Base-by-base conservation (phyloP, 257 asterid genomes). In the Plectranthus barbatus region DNA sequence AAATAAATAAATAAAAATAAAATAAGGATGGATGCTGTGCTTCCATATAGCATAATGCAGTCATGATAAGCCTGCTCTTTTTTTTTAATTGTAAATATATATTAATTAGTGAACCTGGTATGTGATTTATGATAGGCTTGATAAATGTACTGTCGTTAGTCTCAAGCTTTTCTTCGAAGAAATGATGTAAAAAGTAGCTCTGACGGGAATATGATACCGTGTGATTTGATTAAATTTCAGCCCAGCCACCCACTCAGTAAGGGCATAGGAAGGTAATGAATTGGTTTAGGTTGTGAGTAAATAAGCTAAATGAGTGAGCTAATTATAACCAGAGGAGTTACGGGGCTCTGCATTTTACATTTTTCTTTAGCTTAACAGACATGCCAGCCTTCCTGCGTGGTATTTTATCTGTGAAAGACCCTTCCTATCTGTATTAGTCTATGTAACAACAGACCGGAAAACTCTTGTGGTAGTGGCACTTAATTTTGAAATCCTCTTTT, bases 141-240 rank as follows among this genome's bases (percentile, higher is more conserved):
- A 62, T 9, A 34, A n/a, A 15, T 41, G 21, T 69, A 33, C 31
- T 40, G 60, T 14, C 55, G 47, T 29, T 52, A 23, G 34, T 46
- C 50, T 33, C 31, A 18, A 12, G 10, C 54, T 10, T 15, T 44
- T n/a, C 5, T 41, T 68, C 12, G 29, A 64, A 9, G 21, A 58
- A 45, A 36, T 14, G 45, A 64, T 36, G 9, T 3, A 15, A 39
- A 41, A 14, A 40, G 56, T 55, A 11, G 36, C 40, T 69, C 48
- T 23, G 58, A 51, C 13, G 17, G 74, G 62, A 15, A 49, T 49
- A 14, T 19, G 14, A n/a, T 45, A 53, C 46, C 4, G 19, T 1
- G 60, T 75, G 59, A 64, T 60, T 61, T 47, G 42, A 55, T 9
- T 37, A 51, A 60, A 56, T 13, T 44, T 65, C 47, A 36, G 62